Conservation (phyloP, 2,329 filamentous ascomycete species). For the Coleophoma cylindrospora region DNA sequence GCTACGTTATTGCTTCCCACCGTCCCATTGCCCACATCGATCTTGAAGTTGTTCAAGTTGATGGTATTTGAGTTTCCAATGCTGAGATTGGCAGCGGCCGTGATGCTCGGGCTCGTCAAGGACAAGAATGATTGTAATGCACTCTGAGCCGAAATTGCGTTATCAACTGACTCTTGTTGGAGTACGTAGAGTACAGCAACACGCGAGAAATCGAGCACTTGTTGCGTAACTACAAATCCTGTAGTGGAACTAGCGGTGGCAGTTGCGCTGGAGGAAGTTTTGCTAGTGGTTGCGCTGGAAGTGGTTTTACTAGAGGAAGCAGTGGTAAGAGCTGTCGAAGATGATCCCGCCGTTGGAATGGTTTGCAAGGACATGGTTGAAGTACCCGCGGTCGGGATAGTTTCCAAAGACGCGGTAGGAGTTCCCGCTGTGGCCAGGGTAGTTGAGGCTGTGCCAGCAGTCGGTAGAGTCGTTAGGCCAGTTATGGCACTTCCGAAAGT, state of each 20-base stretch:
- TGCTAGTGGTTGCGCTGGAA: slow-evolving; percentile 5
- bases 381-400: slow-evolving; percentile 4
- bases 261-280: slow-evolving; percentile 12
- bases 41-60: slow-evolving; percentile 15
- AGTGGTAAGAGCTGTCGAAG: neutral
- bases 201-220: slow-evolving; percentile 58
- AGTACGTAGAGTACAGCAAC: slow-evolving; percentile 58
- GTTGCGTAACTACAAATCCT: slow-evolving; percentile 45
- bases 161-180: slow-evolving; percentile 44
- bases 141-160: slow-evolving; percentile 49
- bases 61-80: slow-evolving; percentile 18
- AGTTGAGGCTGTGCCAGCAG: neutral
- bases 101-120: slow-evolving; percentile 7
- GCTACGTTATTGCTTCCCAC: slow-evolving; percentile 7
- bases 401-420: neutral
- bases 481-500: neutral
- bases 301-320: slow-evolving; percentile 5
- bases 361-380: slow-evolving; percentile 5
- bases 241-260: slow-evolving; percentile 15
- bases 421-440: neutral
- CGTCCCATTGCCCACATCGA: slow-evolving; percentile 12
- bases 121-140: slow-evolving; percentile 51
- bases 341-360: slow-evolving; percentile 1
- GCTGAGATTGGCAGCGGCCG: slow-evolving; percentile 19
- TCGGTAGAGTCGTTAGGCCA: too few species aligned